These are phyloP conservation scores for Xenosphaeropsis pyriputrescens DNA, from an alignment of 2,329 filamentous ascomycete genomes.

Conservation along the genomic window DNA sequence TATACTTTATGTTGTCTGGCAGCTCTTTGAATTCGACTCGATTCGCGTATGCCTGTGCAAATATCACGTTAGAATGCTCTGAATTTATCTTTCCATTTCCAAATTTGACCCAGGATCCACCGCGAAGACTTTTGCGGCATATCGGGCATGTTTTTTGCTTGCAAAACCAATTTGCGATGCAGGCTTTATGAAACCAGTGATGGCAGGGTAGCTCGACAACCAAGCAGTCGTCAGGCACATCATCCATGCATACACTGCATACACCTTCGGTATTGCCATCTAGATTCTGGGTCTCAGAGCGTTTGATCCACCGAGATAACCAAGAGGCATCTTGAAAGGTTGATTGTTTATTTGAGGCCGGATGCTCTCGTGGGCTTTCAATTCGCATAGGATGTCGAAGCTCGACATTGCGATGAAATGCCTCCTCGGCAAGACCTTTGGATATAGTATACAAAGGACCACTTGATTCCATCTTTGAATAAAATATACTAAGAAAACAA, in stretches of 20 bases:
- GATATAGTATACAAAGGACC: too few relatives aligned
- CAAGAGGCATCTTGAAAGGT: too few relatives aligned
- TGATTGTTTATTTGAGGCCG: too few relatives aligned
- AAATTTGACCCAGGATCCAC: background rate
- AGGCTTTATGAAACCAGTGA: constrained; percentile 86
- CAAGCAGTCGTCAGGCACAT: constrained; percentile 56
- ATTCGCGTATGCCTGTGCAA: background rate
- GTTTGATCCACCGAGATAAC: too few relatives aligned
- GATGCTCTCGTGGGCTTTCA: too few relatives aligned
- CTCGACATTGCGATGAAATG: too few relatives aligned
- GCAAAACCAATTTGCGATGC: constrained; percentile 69
- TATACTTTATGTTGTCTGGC: constrained; percentile 8
- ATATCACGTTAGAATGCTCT: too few relatives aligned
- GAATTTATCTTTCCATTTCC: too few relatives aligned
- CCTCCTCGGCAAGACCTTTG: too few relatives aligned
- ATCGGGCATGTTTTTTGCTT: constrained; percentile 91
- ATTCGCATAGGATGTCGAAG: too few relatives aligned
- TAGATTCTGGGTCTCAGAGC: constrained; percentile 48
- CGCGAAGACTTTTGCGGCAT: constrained; percentile 36
- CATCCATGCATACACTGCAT: constrained; percentile 92
- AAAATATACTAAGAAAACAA: too few relatives aligned
- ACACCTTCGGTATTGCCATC: constrained; percentile 52
- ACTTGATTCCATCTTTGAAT: too few relatives aligned
- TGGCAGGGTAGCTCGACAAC: constrained; percentile 71
- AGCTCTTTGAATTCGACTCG: constrained; percentile 8